Base-by-base conservation (phyloP, 345 rosid species). In the Hibiscus mutabilis region DNA sequence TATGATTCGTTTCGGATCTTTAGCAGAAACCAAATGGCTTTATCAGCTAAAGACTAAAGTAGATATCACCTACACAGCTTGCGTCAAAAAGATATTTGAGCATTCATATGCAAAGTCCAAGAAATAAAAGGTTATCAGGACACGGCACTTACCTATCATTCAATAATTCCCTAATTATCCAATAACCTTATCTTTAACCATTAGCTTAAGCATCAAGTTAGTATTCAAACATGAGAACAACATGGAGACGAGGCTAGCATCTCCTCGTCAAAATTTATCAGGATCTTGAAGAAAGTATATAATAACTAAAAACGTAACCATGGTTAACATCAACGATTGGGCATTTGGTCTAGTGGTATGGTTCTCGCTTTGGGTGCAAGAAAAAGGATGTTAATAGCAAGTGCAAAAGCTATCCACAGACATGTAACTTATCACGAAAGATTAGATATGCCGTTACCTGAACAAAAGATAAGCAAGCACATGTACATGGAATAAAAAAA, bases 271-370 rank as follows among this genome's bases (percentile, higher is more conserved):
- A 65, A 65, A 5, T 14, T 44, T 44, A 24, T 33, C 56, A 46
- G 51, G 10, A 63, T 63, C 68, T 37, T 11, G 27, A 44, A 22
- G 22, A 14, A 31, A 33, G 52, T n/a, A 6, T 2, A 11, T 24
- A 33, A 61, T 13, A 58, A 62, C 0, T 11, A 35, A 35, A 11
- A 19, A 22, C 3, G 21, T 11, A 6, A 62, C 19, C 6, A 22
- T 33, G 5, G 14, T 15, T 51, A 63, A 2, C 42, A 37, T 52
- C 1, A n/a, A 25, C 24, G 13, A 0, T 35, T 25, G 86, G 92
- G 94, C 89, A 85, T 90, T 92, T 88, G 91, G 91, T 90, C 91
- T 86, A 84, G 90, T 83, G 90, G 88, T 75, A 87, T 80, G 85
- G 86, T 87, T 84, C 91, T 90, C 85, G 87, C 91, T 88, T 90